These are phyloP conservation scores for Suhomyces coccinellae DNA, from an alignment of 1,139 yeast species.

Conservation along the genomic window DNA sequence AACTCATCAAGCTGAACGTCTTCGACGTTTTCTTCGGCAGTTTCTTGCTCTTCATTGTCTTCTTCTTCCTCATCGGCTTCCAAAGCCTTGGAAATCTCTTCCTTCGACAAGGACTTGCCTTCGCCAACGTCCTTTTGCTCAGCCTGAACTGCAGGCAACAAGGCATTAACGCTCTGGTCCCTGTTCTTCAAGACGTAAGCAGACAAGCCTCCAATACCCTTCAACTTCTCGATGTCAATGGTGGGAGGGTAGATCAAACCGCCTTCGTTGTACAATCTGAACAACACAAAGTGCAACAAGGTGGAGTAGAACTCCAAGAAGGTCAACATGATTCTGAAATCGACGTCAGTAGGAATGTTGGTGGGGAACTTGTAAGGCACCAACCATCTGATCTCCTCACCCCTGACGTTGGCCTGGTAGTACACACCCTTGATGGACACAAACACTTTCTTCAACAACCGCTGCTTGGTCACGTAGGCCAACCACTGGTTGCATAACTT, in stretches of 20 bases:
- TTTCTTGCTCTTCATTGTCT: slow-evolving; percentile 36
- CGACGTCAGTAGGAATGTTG: slow-evolving; percentile 90
- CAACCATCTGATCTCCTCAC: slow-evolving; percentile 94
- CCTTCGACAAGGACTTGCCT: slow-evolving; percentile 41
- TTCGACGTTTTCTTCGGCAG: slow-evolving; percentile 44
- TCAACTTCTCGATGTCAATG: slow-evolving; percentile 67
- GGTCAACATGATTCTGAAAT: slow-evolving; percentile 95
- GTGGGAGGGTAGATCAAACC: slow-evolving; percentile 91
- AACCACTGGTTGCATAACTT: slow-evolving; percentile 91
- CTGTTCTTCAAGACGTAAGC: slow-evolving; percentile 65
- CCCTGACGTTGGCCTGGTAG: slow-evolving; percentile 85
- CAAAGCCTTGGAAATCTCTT: slow-evolving; percentile 52
- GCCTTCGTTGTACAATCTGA: slow-evolving; percentile 79
- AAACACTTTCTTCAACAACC: slow-evolving; percentile 81
- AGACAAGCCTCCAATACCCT: slow-evolving; percentile 87
- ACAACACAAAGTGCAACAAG: slow-evolving; percentile 81
- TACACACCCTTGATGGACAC: slow-evolving; percentile 97
- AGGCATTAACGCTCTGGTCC: slow-evolving; percentile 39
- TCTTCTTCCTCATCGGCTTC: slow-evolving; percentile 49
- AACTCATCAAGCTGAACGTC: slow-evolving; percentile 65
- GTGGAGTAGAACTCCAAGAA: slow-evolving; percentile 95
- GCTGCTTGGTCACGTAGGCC: slow-evolving; percentile 87
- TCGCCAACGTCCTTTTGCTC: slow-evolving; percentile 22
- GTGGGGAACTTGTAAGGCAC: slow-evolving; percentile 97
- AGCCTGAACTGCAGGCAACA: slow-evolving; percentile 38